phyloP scores from a whole-genome alignment of 306 rosid species.

The Casuarina glauca region DNA sequence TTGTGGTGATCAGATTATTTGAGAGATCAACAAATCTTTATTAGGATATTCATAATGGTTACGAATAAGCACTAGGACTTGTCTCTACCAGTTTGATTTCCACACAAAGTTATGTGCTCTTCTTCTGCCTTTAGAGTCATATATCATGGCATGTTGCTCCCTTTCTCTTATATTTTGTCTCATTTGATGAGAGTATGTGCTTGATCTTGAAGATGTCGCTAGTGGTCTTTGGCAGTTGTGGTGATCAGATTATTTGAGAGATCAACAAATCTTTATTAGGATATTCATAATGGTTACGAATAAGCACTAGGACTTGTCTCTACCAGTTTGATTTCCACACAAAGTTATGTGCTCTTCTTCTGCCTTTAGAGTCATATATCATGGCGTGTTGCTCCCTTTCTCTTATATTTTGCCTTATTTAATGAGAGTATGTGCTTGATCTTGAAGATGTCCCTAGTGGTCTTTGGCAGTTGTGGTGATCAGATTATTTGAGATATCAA shows the following conservation, averaged over 20 bases:
- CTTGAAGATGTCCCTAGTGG: conserved; percentile 61
- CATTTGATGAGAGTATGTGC: conserved; percentile 31
- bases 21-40: conserved; percentile 7
- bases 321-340: conserved; percentile 7
- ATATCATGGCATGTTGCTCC: conserved; percentile 13
- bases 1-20: background rate
- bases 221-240: conserved; percentile 8
- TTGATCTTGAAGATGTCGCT: conserved; percentile 60
- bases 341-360: conserved; percentile 4
- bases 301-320: conserved; percentile 16
- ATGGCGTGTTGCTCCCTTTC: conserved; percentile 19
- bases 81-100: conserved; percentile 13
- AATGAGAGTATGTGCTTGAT: conserved; percentile 34
- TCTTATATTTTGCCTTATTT: conserved; percentile 21
- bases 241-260: background rate
- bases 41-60: conserved; percentile 4
- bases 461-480: background rate
- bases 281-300: conserved; percentile 2
- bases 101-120: background rate
- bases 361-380: background rate
- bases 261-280: conserved; percentile 10
- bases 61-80: conserved; percentile 9
- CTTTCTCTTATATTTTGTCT: conserved; percentile 16
- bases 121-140: conserved; percentile 10
- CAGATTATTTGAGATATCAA: background rate